phyloP scores from a whole-genome alignment of 768 basidiomycete genomes.

The Pleurotus pulmonarius region DNA sequence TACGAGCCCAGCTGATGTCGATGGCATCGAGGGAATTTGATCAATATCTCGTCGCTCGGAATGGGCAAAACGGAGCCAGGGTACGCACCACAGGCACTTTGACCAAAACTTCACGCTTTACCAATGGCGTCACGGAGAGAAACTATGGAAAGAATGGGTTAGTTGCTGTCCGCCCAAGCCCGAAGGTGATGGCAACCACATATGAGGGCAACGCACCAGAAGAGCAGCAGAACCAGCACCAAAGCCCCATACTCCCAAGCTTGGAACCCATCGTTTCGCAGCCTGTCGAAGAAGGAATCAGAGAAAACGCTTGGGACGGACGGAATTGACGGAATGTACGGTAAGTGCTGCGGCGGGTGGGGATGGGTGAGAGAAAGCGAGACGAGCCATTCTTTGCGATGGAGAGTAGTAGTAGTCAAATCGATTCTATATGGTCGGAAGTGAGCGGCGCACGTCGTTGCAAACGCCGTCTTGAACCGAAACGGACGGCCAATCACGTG shows the following conservation, averaged over 20 bases:
- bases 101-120: slow-evolving; percentile 68
- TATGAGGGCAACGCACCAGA: slow-evolving; percentile 44
- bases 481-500: not conserved
- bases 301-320: too few species aligned
- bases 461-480: slow-evolving; percentile 5
- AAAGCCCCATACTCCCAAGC: slow-evolving; percentile 66
- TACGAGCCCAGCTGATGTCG: slow-evolving; percentile 56
- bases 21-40: slow-evolving; percentile 4
- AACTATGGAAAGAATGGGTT: slow-evolving; percentile 35
- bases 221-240: slow-evolving; percentile 65
- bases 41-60: slow-evolving; percentile 6
- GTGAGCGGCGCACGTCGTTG: slow-evolving; percentile 7
- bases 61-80: slow-evolving; percentile 3
- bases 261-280: slow-evolving; percentile 55
- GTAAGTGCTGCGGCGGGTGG: slow-evolving; percentile 9
- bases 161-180: not conserved
- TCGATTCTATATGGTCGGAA: slow-evolving; percentile 4
- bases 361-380: slow-evolving; percentile 13
- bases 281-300: slow-evolving; percentile 26
- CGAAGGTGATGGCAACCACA: not conserved
- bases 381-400: slow-evolving; percentile 34
- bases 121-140: slow-evolving; percentile 81
- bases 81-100: slow-evolving; percentile 69
- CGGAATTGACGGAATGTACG: slow-evolving; percentile 6
- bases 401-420: not conserved